Base-by-base conservation (phyloP, 225 moss, liverwort and hornwort species). In the Lunularia cruciata region DNA sequence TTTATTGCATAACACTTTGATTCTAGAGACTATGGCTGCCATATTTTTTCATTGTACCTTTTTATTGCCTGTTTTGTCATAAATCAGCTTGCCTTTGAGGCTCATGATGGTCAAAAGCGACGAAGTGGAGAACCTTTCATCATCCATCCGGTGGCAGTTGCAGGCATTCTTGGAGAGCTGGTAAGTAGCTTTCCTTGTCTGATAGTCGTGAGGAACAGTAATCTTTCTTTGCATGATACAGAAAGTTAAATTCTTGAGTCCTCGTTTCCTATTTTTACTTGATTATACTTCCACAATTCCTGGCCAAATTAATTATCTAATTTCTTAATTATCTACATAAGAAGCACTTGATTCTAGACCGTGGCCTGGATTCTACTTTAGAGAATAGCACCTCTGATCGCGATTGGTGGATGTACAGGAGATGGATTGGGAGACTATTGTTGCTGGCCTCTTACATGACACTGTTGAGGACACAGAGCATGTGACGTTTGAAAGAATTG, bases 381-480 rank as follows among this genome's bases (percentile, higher is more conserved):
- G n/a, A n/a, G n/a, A n/a, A n/a, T n/a, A n/a, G n/a, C n/a, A n/a
- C n/a, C n/a, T n/a, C 15, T 52, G 47, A 33, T 35, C 8, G 18
- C 33, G 3, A 51, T 63, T 28, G 22, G 45, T 78, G 57, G 30
- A 23, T 54, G 32, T 72, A 57, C 92, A 98, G 98, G 98, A 98
- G 72, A 98, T 98, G 98, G 98, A 98, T 79, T 98, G 98, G 98
- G 98, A 93, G 74, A 98, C 98, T 39, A 87, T 98, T 76, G 86
- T 86, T 71, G 98, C 98, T 32, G 98, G 98, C 65, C 83, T 98
- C 43, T 64, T 98, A 64, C 98, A 98, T 73, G 98, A 98, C 55
- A 98, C 98, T 4, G 93, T 98, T 2, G 98, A 98, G 82, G 98
- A 98, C 53, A 98, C 93, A 77, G 90, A 89, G 45, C 86, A 88